Base-by-base conservation (phyloP, 495 filamentous ascomycete genomes). In the Talaromyces ruber region DNA sequence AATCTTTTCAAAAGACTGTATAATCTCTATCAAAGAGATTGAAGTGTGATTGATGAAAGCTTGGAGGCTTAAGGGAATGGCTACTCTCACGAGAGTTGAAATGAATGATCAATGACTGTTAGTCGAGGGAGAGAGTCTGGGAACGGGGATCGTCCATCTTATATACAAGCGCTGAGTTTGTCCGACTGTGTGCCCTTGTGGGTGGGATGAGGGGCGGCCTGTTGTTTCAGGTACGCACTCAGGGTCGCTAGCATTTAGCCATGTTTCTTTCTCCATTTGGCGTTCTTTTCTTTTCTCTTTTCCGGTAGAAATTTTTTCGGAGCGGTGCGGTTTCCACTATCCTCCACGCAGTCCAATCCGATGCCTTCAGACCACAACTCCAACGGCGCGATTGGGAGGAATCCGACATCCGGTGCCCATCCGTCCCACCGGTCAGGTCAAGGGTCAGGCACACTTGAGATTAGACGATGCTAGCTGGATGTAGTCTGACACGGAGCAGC, bases 1-100 rank as follows among this genome's bases (percentile, higher is more conserved):
- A 45, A 60, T 26, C 57, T 54, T 64, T 62, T 61, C 52, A 55
- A 59, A 61, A 50, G 51, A 64, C 16, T 57, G 57, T 59, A 43
- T 25, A 59, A 60, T 52, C 59, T 60, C 59, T 60, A 30, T 60
- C 59, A 52, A 60, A 60, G 59, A 60, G 59, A 60, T 47, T 43
- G 21, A 29, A 45, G 39, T 57, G 5, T 9, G 59, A 60, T 21
- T 30, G 37, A 25, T 47, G 21, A 21, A 34, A 18, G 54, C 28
- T 30, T 30, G 26, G 26, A 54, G 22, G 54, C 28, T 57, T 11
- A 51, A 60, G 43, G 39, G 59, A 60, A 60, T 32, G 59, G 50
- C 59, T 51, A 47, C 57, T 59, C 57, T 59, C 32, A 43, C 25
- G 21, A 34, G 54, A 57, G 54, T 57, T 6, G 47, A 54, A 55